phyloP scores from a whole-genome alignment of 225 moss, liverwort and hornwort species.

The Pseudoscleropodium purum region DNA sequence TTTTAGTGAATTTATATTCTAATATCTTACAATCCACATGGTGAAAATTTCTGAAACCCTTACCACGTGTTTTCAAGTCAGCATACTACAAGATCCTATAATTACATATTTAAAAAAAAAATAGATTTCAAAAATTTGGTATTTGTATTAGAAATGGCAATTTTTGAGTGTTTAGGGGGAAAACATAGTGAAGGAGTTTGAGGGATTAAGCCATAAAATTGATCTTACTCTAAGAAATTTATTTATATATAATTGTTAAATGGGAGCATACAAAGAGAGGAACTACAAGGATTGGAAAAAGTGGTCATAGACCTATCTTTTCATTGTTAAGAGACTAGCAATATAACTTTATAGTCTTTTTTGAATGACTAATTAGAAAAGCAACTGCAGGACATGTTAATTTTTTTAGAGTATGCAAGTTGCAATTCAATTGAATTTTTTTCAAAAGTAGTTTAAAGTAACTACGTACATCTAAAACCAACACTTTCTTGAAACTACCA shows the following conservation, averaged over 20 bases:
- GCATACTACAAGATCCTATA: too few species aligned
- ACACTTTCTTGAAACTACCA: too few species aligned
- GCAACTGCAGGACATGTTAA: rapidly evolving
- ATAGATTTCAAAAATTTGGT: too few species aligned
- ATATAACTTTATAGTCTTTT: not conserved
- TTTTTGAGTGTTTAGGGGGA: not conserved
- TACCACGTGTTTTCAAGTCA: too few species aligned
- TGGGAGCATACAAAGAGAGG: not conserved
- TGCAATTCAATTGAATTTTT: not conserved
- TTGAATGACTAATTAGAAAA: rapidly evolving
- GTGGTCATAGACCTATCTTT: rapidly evolving
- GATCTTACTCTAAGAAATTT: too few species aligned
- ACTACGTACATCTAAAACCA: not conserved
- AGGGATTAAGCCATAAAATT: not conserved
- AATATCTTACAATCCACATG: too few species aligned
- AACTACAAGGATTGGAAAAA: too few species aligned
- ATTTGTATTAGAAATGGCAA: too few species aligned
- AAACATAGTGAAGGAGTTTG: too few species aligned
- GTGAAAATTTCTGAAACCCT: too few species aligned
- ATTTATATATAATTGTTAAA: not conserved
- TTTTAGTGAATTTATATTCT: too few species aligned
- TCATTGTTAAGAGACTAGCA: not conserved
- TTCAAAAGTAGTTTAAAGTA: not conserved
- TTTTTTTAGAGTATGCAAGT: not conserved
- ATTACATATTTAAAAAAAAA: too few species aligned